Evolutionary conservation across 257 asterid genomes (phyloP), one percentile per base, ranked within the genome.

Genomic region (Cynanchum wilfordii): DNA sequence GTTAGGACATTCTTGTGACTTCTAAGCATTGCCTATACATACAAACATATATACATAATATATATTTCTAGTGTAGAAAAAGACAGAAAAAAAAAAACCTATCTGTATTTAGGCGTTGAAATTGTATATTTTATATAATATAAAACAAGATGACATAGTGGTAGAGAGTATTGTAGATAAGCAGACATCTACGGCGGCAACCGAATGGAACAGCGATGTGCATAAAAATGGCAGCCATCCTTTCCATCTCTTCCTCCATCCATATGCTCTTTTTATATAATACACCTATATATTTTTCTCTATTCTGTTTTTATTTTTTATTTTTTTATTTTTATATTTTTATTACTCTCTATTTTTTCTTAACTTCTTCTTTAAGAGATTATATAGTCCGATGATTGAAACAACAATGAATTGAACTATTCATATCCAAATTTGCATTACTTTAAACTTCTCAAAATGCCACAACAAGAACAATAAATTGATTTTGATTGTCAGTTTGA

Each of bases 1-100:
- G 82, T 68, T 94, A 82, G 92, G 94, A 87, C 80, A 91, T 78
- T 93, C 98, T 70, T 93, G 92, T 79, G 91, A 91, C 72, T 91
- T 88, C 81, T 87, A 89, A 90, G 76, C 75, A 33, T 10, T 68
- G 60, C 10, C 20, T 30, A 25, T 42, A 58, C 4, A 17, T 13
- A 38, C 6, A 38, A 10, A 27, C 4, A 40, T 30, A 33, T 17
- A 16, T 64, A 36, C 10, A 5, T 6, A 12, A 4, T 38, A 6
- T 47, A 12, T 54, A 9, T 55, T 17, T 51, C 38, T 33, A 33
- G 27, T 30, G 52, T 70, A 71, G 63, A 7, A 33, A 33, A 33
- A 2, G 3, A 30, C 2, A 2, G 3, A 33, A 33, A 33, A 33
- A 33, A 8, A 40, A 7, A 40, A 0, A 7, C 0, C 45, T 8